phyloP scores from a whole-genome alignment of 2,329 filamentous ascomycete species.

The Beauveria sp. region DNA sequence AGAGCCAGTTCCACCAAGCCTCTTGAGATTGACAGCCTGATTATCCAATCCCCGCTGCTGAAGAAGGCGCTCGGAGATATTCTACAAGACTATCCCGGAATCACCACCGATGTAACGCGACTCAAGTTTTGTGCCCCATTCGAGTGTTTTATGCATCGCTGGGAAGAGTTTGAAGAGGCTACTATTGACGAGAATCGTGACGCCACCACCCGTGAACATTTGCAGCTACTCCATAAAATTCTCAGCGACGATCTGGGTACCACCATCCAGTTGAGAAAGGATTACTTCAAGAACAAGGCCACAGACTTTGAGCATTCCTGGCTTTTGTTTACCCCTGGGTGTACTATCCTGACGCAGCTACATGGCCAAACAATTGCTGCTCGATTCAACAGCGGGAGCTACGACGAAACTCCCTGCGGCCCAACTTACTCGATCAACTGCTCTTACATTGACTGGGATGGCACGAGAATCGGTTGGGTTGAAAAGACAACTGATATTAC shows the following conservation, averaged over 20 bases:
- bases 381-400: slow-evolving; percentile 73
- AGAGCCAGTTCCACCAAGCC: slow-evolving; percentile 52
- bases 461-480: slow-evolving; percentile 74
- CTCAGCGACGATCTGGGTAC: slow-evolving; percentile 28
- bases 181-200: slow-evolving; percentile 35
- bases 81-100: slow-evolving; percentile 50
- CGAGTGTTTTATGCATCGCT: slow-evolving; percentile 58
- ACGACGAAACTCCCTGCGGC: slow-evolving; percentile 60
- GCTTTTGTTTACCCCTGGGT: slow-evolving; percentile 83
- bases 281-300: slow-evolving; percentile 69
- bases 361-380: slow-evolving; percentile 71
- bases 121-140: slow-evolving; percentile 56
- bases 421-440: slow-evolving; percentile 72
- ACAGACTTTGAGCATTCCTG: slow-evolving; percentile 85
- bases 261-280: slow-evolving; percentile 43
- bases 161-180: slow-evolving; percentile 39
- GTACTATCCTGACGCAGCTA: slow-evolving; percentile 67
- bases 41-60: slow-evolving; percentile 55
- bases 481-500: slow-evolving; percentile 61
- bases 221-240: slow-evolving; percentile 67
- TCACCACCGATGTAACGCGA: slow-evolving; percentile 51
- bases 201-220: slow-evolving; percentile 33
- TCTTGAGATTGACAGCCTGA: slow-evolving; percentile 52
- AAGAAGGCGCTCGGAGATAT: slow-evolving; percentile 48
- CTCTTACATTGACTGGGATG: slow-evolving; percentile 79